Evolutionary conservation across 768 basidiomycete genomes (phyloP).

Genomic region (Lenzites betulinus): DNA sequence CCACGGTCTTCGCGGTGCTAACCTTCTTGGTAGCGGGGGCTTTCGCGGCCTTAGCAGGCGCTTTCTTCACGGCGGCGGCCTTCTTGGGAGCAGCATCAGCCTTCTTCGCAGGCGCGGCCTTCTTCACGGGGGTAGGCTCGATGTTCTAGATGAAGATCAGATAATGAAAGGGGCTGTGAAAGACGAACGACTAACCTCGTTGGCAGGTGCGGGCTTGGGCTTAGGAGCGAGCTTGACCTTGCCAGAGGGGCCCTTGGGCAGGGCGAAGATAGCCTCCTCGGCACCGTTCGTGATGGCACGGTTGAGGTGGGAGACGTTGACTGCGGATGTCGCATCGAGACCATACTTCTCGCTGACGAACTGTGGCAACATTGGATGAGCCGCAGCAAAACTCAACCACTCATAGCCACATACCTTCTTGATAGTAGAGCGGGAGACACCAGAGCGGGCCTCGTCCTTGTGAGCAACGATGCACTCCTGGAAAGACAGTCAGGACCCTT

Average conservation of each 20-base stretch:
- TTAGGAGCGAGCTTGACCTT: conserved; percentile 76
- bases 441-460: conserved; percentile 65
- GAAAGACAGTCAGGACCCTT: not conserved
- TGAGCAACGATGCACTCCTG: conserved; percentile 74
- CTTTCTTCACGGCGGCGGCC: conserved; percentile 31
- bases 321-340: conserved; percentile 39
- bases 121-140: conserved; percentile 37
- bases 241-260: conserved; percentile 69
- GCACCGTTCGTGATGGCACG: conserved; percentile 56
- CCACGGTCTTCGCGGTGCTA: conserved; percentile 32
- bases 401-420: conserved; percentile 48
- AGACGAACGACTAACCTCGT: conserved; percentile 51
- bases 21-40: conserved; percentile 38
- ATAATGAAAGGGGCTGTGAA: not conserved
- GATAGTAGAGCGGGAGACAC: conserved; percentile 75
- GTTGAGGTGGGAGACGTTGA: conserved; percentile 50
- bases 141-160: conserved; percentile 35
- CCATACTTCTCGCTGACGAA: conserved; percentile 59
- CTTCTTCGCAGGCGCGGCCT: conserved; percentile 31
- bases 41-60: conserved; percentile 37
- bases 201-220: conserved; percentile 43
- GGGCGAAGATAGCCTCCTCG: conserved; percentile 50
- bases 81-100: conserved; percentile 30
- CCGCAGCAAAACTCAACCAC: not conserved
- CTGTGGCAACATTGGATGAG: conserved; percentile 29